Base-by-base conservation (phyloP, 768 basidiomycete species). In the Kwoniella pini region DNA sequence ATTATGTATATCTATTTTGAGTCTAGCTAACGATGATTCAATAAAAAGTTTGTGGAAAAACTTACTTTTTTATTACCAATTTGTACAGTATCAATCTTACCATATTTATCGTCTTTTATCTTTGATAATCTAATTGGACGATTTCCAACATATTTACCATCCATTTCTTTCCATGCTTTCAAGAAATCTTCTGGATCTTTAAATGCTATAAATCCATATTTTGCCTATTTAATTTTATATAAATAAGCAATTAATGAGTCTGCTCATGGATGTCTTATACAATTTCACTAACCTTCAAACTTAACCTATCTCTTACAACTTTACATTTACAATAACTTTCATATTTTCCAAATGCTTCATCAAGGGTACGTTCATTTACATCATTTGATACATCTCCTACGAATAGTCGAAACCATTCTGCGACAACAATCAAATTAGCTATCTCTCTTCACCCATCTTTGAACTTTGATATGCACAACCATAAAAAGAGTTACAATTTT, bases 161-260 rank as follows among this genome's bases (percentile, higher is more conserved):
- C 93, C 94, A 96, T 98, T 79, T 98, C 94, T 77, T 97, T 97
- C 95, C 95, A 99, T 17, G 95, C 95, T 75, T 87, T 94, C 57
- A 99, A 78, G 79, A 98, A 97, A 77, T 99, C 96, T 80, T 99
- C 96, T 0, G 96, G 96, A 74, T 98, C 96, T 43, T 90, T 91
- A 79, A 98, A 99, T 1, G 91, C 91, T 26, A 98, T 91, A 74
- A 99, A 99, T 3, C 94, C 96, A 74, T 87, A 99, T 78, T 91
- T 96, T 0, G 95, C 94, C 91, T 95, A 57, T 11, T 9, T 36
- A 36, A 9, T 36, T n/a, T 43, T 11, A n/a, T 43, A 6, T 5
- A 6, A 43, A 38, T 64, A 43, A 64, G 15, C 7, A 36, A 9
- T 15, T 9, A 36, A 36, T 42, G 11, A 13, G 19, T n/a, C 15